Percentiles rank a stretch among this genome's conserved stretches.
Evolutionary conservation across 495 filamentous ascomycete species (phyloP).

Genomic region (Hypoxylon fragiforme): DNA sequence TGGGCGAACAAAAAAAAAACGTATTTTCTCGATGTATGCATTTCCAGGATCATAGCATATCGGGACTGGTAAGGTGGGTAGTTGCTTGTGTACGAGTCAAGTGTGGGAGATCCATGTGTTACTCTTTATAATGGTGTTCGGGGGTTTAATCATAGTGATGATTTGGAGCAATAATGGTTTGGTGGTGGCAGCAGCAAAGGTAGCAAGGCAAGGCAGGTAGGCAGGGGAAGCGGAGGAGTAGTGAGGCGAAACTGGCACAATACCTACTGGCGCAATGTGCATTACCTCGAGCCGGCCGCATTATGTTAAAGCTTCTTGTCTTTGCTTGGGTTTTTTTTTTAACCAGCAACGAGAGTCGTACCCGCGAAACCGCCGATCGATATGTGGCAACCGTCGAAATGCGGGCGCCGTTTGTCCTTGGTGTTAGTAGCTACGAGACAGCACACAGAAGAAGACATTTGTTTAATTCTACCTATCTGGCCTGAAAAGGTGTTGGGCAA

Average conservation of each 20-base stretch:
- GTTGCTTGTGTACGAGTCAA: conserved; percentile 39
- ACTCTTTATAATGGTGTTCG: conserved; percentile 34
- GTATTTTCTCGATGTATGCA: conserved; percentile 34
- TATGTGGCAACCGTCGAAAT: conserved; percentile 38
- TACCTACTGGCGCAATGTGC: conserved; percentile 16
- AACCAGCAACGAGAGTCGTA: conserved; percentile 26
- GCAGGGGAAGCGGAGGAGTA: conserved; percentile 11
- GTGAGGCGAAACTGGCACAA: conserved; percentile 8
- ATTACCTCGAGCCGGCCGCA: conserved; percentile 22
- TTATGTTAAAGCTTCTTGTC: conserved; percentile 15
- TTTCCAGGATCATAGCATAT: conserved; percentile 40
- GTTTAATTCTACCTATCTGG: conserved; percentile 33
- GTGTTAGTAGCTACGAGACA: conserved; percentile 33
- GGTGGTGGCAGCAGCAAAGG: conserved; percentile 13
- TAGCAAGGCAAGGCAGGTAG: conserved; percentile 1
- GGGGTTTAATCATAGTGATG: conserved; percentile 29
- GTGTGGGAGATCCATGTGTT: conserved; percentile 17
- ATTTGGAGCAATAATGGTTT: conserved; percentile 14
- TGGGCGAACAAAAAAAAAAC: conserved; percentile 23
- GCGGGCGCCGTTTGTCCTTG: conserved; percentile 31
- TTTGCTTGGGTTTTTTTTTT: conserved; percentile 18
- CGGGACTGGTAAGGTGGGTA: conserved; percentile 31
- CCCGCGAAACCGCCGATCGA: conserved; percentile 33
- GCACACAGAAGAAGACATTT: conserved; percentile 14
- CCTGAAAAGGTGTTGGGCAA: conserved; percentile 38